These are phyloP conservation scores for Mortierella sp. DNA, from an alignment of 371 early-diverging fungal genomes.

Conservation along the genomic window DNA sequence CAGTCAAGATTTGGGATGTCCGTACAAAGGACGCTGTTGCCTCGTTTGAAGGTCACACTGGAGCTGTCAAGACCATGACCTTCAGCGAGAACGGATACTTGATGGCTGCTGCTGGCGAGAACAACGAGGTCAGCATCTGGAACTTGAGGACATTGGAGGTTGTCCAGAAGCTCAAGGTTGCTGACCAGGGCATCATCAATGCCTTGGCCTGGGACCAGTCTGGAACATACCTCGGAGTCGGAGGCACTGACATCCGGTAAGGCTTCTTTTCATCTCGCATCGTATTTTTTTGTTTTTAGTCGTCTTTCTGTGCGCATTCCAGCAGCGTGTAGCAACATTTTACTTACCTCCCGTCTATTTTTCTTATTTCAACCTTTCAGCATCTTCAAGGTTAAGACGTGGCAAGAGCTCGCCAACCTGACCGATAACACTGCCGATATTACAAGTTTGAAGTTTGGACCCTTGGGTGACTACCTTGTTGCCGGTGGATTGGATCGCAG, in stretches of 20 bases:
- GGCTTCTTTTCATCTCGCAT: background rate
- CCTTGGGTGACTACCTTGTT: conserved; percentile 69
- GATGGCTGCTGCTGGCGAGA: conserved; percentile 82
- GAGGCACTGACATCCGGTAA: conserved; percentile 75
- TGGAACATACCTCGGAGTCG: conserved; percentile 89
- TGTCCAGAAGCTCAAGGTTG: conserved; percentile 78
- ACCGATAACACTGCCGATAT: conserved; percentile 71
- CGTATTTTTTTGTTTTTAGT: background rate
- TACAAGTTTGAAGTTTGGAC: conserved; percentile 76
- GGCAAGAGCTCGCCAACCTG: conserved; percentile 73
- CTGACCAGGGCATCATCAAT: conserved; percentile 69
- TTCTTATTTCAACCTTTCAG: conserved; percentile 27
- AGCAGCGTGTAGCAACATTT: no score
- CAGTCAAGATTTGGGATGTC: conserved; percentile 90
- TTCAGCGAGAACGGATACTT: conserved; percentile 96
- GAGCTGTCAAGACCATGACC: conserved; percentile 77
- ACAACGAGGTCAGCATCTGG: conserved; percentile 87
- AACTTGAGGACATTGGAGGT: conserved; percentile 91
- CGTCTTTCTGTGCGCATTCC: background rate
- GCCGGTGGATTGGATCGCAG: conserved; percentile 76
- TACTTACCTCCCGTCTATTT: no score
- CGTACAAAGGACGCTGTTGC: conserved; percentile 81
- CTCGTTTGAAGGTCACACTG: conserved; percentile 79
- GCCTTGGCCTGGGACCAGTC: conserved; percentile 84
- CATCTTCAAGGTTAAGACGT: conserved; percentile 85